These are phyloP conservation scores for Arachnopeziza araneosa DNA, from an alignment of 2,329 filamentous ascomycete genomes.

Conservation along the genomic window DNA sequence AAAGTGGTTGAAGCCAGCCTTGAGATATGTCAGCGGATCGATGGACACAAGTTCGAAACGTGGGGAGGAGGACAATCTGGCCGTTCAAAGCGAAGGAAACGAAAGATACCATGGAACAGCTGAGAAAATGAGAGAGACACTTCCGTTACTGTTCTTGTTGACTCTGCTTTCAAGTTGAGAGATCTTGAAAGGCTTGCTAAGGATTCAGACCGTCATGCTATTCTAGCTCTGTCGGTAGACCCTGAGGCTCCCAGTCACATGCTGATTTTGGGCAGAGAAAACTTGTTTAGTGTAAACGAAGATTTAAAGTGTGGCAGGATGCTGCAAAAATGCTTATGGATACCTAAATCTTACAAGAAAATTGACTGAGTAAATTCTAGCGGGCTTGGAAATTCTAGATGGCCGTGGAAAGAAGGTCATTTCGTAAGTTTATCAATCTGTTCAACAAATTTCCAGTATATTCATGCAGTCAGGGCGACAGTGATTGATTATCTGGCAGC, in stretches of 20 bases:
- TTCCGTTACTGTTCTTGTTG: not conserved
- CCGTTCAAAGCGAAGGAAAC: not conserved
- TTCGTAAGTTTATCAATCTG: not conserved
- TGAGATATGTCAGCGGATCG: not conserved
- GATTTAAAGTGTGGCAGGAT: not conserved
- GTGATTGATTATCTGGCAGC: not conserved
- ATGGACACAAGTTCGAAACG: not conserved
- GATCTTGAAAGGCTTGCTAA: not conserved
- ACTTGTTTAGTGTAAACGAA: not conserved
- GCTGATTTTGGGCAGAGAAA: not conserved
- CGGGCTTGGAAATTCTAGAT: not conserved
- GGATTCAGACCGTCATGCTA: not conserved
- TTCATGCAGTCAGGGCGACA: not conserved
- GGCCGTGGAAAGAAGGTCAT: not conserved
- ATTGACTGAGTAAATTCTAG: not conserved
- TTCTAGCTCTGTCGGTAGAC: not conserved
- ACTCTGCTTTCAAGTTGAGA: not conserved
- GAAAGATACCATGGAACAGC: not conserved
- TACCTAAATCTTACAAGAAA: not conserved
- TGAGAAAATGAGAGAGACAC: not conserved
- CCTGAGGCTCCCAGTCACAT: not conserved
- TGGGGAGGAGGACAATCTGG: not conserved
- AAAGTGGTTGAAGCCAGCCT: not conserved
- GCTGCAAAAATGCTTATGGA: not conserved
- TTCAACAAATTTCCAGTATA: no score